Evolutionary conservation across 2,329 filamentous ascomycete genomes (phyloP).

Genomic region (Aspergillus fumigatus): DNA sequence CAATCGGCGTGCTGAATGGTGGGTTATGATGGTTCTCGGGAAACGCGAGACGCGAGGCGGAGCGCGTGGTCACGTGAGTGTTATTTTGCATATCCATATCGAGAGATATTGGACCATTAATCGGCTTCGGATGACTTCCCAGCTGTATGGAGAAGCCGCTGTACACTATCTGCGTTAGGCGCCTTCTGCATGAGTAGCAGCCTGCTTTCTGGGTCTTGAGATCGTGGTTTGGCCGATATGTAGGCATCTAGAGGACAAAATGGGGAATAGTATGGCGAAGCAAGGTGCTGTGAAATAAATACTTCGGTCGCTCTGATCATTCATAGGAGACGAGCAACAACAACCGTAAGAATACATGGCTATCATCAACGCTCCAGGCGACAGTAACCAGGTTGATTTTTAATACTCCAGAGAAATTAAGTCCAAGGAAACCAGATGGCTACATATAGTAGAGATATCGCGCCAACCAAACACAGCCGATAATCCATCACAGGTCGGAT

Average conservation of each 20-base stretch:
- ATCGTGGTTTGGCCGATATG: neutral
- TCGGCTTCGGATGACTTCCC: too few species aligned
- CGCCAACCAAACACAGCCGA: too few species aligned
- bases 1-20: neutral
- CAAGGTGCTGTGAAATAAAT: too few species aligned
- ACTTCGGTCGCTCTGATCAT: too few species aligned
- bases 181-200: neutral
- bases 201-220: neutral
- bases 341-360: neutral
- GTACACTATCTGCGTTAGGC: too few species aligned
- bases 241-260: too few species aligned
- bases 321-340: too few species aligned
- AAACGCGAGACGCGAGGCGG: neutral
- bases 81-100: neutral
- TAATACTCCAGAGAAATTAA: neutral
- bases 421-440: neutral
- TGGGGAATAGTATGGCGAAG: too few species aligned
- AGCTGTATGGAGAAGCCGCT: neutral
- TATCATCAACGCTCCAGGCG: neutral
- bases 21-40: neutral
- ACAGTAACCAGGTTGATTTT: neutral
- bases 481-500: too few species aligned
- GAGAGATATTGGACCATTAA: neutral
- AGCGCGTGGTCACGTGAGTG: neutral
- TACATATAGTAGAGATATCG: neutral